These are phyloP conservation scores for Pseudomonodictys pantanalensis DNA, from an alignment of 495 filamentous ascomycete genomes.

Conservation along the genomic window DNA sequence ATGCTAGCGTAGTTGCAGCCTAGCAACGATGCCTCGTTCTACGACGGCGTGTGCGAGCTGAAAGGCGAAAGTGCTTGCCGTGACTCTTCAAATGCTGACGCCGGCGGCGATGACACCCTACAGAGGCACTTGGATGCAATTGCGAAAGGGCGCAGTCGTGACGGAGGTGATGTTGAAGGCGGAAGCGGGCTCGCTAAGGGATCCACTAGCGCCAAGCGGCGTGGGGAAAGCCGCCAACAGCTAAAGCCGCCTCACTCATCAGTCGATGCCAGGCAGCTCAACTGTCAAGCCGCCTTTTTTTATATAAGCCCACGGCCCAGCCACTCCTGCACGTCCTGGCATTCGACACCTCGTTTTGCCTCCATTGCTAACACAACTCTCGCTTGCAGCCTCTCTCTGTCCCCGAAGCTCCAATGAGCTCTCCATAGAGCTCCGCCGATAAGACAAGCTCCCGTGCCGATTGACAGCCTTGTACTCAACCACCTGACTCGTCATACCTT, in stretches of 20 bases:
- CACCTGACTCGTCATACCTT: too few relatives aligned
- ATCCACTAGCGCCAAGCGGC: not conserved
- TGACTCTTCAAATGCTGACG: not conserved
- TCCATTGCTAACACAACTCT: too few relatives aligned
- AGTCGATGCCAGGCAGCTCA: too few relatives aligned
- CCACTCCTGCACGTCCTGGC: too few relatives aligned
- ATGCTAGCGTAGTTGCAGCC: not conserved
- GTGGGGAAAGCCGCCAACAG: not conserved
- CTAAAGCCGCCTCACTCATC: slow-evolving; percentile 2
- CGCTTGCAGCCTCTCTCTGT: too few relatives aligned
- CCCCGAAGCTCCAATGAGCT: too few relatives aligned
- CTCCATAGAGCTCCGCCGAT: too few relatives aligned
- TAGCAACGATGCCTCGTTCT: not conserved
- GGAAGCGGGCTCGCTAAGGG: not conserved
- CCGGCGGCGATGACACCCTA: not conserved
- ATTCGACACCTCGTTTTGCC: too few relatives aligned
- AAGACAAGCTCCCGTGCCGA: too few relatives aligned
- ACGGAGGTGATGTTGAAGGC: not conserved
- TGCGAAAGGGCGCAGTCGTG: not conserved
- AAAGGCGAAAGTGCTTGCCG: not conserved
- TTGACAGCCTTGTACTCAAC: too few relatives aligned
- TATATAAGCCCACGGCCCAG: too few relatives aligned
- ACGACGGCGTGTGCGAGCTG: not conserved
- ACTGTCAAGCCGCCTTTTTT: too few relatives aligned
- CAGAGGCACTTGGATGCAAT: not conserved